Conservation (phyloP, 2,329 filamentous ascomycete genomes). For the Plenodomus lindquistii region DNA sequence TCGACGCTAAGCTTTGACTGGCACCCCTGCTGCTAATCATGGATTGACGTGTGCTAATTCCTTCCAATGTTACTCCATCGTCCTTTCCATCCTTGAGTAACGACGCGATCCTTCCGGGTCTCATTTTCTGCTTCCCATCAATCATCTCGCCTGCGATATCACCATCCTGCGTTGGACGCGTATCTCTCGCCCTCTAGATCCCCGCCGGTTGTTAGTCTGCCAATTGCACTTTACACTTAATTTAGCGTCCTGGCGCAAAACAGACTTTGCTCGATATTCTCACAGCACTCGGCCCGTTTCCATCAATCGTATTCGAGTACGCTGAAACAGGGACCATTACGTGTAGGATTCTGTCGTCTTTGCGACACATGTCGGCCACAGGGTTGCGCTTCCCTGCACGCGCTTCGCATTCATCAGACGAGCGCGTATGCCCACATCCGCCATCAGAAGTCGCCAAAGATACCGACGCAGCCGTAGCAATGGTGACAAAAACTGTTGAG, state of each 20-base stretch:
- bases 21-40: constrained; percentile 29
- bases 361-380: constrained; percentile 26
- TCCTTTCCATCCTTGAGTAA: constrained; percentile 17
- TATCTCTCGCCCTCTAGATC: not conserved
- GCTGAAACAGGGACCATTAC: not conserved
- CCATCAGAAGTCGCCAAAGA: constrained; percentile 6
- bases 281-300: constrained; percentile 2
- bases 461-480: constrained; percentile 7
- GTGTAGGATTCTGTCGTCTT: not conserved
- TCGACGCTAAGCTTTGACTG: constrained; percentile 27
- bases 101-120: constrained; percentile 2
- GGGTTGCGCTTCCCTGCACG: constrained; percentile 9
- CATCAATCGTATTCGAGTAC: constrained; percentile 1
- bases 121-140: not conserved
- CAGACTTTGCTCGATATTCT: not conserved
- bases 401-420: constrained; percentile 6
- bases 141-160: not conserved
- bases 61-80: constrained; percentile 3
- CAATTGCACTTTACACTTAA: not conserved
- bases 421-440: constrained; percentile 13
- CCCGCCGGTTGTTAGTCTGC: not conserved
- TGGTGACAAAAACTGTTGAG: constrained; percentile 12
- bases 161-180: not conserved
- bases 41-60: constrained; percentile 37
- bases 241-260: not conserved